phyloP scores from a whole-genome alignment of 495 filamentous ascomycete species.

The Penicillium angulare region DNA sequence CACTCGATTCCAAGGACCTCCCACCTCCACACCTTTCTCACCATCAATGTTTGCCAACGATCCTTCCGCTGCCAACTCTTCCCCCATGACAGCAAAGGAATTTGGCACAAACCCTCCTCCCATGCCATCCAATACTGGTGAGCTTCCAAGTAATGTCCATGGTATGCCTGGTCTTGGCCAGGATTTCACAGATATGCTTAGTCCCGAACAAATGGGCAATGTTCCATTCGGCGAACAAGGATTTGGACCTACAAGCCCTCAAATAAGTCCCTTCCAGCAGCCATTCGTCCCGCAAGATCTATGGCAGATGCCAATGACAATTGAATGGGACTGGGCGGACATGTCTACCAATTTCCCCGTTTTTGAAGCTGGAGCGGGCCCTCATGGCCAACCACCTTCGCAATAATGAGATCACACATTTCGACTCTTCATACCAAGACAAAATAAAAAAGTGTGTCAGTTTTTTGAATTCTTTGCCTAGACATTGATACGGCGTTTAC shows the following conservation, averaged over 20 bases:
- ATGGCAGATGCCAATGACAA: constrained; percentile 93
- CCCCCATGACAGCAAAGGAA: constrained; percentile 25
- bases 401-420: constrained; percentile 21
- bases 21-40: constrained; percentile 32
- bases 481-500: constrained; percentile 2
- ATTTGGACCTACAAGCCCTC: constrained; percentile 37
- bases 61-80: constrained; percentile 23
- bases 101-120: constrained; percentile 32
- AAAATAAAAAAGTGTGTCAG: not conserved
- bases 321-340: constrained; percentile 99
- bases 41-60: constrained; percentile 31
- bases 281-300: constrained; percentile 95
- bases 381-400: constrained; percentile 21
- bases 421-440: not conserved
- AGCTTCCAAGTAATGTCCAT: constrained; percentile 30
- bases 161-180: constrained; percentile 36
- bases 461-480: not conserved
- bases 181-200: constrained; percentile 40
- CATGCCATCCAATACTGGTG: constrained; percentile 30
- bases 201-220: constrained; percentile 38
- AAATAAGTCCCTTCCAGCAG: constrained; percentile 68
- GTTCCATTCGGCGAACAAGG: constrained; percentile 45
- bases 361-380: constrained; percentile 30
- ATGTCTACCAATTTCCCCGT: constrained; percentile 57
- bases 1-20: constrained; percentile 21